A percentile compares a stretch with the other conserved stretches of the same genome.
Evolutionary conservation across 2,329 filamentous ascomycete genomes (phyloP).

Genomic region (Diaporthe ampelina): DNA sequence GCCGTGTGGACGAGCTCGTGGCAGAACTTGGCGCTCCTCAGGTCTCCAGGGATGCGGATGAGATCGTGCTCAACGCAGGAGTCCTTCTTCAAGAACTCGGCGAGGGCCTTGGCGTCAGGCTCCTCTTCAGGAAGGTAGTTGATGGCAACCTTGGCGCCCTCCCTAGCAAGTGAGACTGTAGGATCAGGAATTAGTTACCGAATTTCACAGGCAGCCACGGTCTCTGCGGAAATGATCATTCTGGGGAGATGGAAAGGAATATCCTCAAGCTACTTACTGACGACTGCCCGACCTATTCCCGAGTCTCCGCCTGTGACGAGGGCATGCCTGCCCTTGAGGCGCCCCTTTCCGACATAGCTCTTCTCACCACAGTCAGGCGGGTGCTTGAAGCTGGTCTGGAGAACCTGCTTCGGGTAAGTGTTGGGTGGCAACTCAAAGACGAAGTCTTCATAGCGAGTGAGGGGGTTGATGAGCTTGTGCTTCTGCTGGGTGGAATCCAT

Average conservation of each 20-base stretch:
- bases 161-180: not conserved
- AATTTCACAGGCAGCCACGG: not conserved
- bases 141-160: slow-evolving; percentile 16
- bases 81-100: not conserved
- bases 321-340: slow-evolving; percentile 19
- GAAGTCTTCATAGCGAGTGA: slow-evolving; percentile 13
- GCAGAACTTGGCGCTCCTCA: not conserved
- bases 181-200: not conserved
- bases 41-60: slow-evolving; percentile 5
- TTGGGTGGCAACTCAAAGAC: not conserved
- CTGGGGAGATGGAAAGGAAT: not conserved
- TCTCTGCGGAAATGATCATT: too few species aligned
- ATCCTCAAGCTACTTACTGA: not conserved
- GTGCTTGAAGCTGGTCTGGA: slow-evolving; percentile 16
- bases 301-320: slow-evolving; percentile 19
- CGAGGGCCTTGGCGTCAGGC: not conserved
- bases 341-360: slow-evolving; percentile 7
- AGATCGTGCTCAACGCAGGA: not conserved
- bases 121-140: slow-evolving; percentile 23
- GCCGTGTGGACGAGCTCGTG: slow-evolving; percentile 1
- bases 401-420: slow-evolving; percentile 11
- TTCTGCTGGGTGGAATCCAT: slow-evolving; percentile 8
- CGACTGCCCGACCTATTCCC: slow-evolving; percentile 10
- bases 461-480: slow-evolving; percentile 18
- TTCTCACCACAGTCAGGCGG: slow-evolving; percentile 17